Evolutionary conservation across 805 yeast genomes (phyloP), one percentile per base, ranked within the genome.

Genomic region (Kluyveromyces dobzhanskii): DNA sequence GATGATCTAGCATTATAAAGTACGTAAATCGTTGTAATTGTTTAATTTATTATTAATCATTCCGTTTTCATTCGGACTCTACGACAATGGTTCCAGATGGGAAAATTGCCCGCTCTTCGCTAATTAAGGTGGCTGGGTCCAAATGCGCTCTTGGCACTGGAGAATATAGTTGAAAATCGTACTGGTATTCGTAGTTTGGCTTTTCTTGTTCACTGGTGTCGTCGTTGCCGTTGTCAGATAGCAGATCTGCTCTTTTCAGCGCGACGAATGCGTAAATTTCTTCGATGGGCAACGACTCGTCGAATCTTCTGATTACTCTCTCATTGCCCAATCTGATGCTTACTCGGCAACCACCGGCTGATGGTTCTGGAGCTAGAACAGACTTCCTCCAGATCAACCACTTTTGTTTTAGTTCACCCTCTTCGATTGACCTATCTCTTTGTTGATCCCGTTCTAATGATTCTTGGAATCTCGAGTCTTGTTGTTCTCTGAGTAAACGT

Each of bases 241-340:
- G 19, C n/a, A 61, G 24, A 4, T 59, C 60, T 24, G 49, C 50
- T 30, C 53, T 56, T 19, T 58, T 49, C 44, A 80, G 63, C 46
- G 84, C 94, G 13, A 79, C 82, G 51, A 67, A 79, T 8, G 87
- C 82, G 53, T 79, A 81, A 11, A 90, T 61, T 38, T 83, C 87
- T 40, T 75, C 78, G 1, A 85, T 58, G 1, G 69, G 51, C 11
- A 66, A 62, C 19, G 62, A 54, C 11, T 71, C 68, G 32, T 64
- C 54, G 43, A 85, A 66, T 53, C 70, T 54, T 48, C 75, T 57
- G 6, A 71, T 64, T 0, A 75, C 54, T 42, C 96, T 71, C 35
- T 66, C 66, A 2, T 94, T 94, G 42, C 67, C 62, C 30, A 85
- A 54, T 46, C 90, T 71, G 8, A 90, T 71, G 1, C 92, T 88